These are phyloP conservation scores for Kalmusia sp. DNA, from an alignment of 2,329 filamentous ascomycete species.

Conservation along the genomic window DNA sequence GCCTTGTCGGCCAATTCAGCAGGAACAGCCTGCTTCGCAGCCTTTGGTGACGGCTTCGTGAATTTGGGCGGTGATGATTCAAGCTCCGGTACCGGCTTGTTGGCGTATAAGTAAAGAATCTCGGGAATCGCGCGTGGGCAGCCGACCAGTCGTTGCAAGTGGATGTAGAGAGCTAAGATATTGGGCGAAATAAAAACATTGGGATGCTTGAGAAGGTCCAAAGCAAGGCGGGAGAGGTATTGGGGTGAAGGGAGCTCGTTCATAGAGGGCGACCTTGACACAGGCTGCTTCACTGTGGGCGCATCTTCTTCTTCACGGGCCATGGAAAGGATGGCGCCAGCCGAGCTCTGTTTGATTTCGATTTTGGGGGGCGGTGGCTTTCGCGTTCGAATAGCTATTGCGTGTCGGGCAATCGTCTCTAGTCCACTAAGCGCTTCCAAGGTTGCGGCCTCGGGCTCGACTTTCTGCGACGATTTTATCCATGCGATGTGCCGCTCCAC, in stretches of 20 bases:
- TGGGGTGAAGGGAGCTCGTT: constrained; percentile 36
- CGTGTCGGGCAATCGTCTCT: constrained; percentile 29
- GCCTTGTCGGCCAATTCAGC: constrained; percentile 74
- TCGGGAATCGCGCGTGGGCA: constrained; percentile 79
- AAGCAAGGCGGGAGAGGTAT: constrained; percentile 64
- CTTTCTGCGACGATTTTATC: constrained; percentile 34
- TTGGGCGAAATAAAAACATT: constrained; percentile 80
- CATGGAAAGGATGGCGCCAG: constrained; percentile 42
- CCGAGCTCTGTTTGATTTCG: constrained; percentile 39
- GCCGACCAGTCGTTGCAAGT: constrained; percentile 75
- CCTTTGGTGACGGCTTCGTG: constrained; percentile 67
- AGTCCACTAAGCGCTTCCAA: constrained; percentile 31
- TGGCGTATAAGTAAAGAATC: constrained; percentile 81
- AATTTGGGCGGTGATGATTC: constrained; percentile 57
- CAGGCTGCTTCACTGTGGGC: constrained; percentile 11
- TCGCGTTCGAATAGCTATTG: constrained; percentile 37
- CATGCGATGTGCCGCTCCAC: constrained; percentile 35
- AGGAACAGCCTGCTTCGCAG: constrained; percentile 75
- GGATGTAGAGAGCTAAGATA: constrained; percentile 76
- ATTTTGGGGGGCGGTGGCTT: constrained; percentile 30
- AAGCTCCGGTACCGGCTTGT: constrained; percentile 75
- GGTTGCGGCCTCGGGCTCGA: constrained; percentile 32
- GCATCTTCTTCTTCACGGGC: constrained; percentile 25
- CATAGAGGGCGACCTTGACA: constrained; percentile 19
- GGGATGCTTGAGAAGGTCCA: constrained; percentile 73